Conservation (phyloP, 2,329 filamentous ascomycete genomes). For the Emergomyces orientalis region DNA sequence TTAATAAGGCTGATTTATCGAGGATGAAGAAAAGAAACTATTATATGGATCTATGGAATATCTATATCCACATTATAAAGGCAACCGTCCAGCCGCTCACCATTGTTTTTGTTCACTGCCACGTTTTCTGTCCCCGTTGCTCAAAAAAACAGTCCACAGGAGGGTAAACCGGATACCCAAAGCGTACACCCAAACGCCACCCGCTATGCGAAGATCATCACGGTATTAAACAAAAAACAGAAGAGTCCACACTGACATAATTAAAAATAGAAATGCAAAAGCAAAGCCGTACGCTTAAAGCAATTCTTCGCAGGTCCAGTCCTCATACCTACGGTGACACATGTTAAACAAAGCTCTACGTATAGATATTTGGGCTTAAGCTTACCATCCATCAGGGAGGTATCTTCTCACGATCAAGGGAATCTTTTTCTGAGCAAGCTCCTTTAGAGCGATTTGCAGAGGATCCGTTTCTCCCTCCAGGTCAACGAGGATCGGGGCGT, state of each 20-base stretch:
- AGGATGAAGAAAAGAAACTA: not conserved
- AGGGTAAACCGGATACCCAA: not conserved
- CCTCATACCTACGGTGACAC: constrained; percentile 66
- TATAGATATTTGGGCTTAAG: constrained; percentile 18
- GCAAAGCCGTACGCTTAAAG: constrained; percentile 39
- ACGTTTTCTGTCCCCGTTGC: not conserved
- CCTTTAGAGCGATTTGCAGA: constrained; percentile 93
- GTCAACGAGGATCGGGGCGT: constrained; percentile 91
- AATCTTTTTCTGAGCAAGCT: constrained; percentile 97
- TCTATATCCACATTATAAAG: not conserved
- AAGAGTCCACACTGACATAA: not conserved
- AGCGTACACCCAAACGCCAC: constrained; percentile 13
- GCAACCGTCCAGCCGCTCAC: not conserved
- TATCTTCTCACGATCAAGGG: constrained; percentile 91
- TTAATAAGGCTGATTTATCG: not conserved
- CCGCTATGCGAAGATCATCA: constrained; percentile 14
- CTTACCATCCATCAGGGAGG: constrained; percentile 91
- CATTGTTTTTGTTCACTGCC: not conserved
- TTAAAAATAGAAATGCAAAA: not conserved
- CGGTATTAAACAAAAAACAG: constrained; percentile 2
- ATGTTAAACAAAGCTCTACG: not conserved
- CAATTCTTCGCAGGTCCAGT: constrained; percentile 97
- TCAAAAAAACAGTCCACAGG: not conserved
- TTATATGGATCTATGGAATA: constrained; percentile 4
- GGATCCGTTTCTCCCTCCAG: constrained; percentile 97